Evolutionary conservation across 805 yeast genomes (phyloP).

Genomic region (Kuraishia molischiana): DNA sequence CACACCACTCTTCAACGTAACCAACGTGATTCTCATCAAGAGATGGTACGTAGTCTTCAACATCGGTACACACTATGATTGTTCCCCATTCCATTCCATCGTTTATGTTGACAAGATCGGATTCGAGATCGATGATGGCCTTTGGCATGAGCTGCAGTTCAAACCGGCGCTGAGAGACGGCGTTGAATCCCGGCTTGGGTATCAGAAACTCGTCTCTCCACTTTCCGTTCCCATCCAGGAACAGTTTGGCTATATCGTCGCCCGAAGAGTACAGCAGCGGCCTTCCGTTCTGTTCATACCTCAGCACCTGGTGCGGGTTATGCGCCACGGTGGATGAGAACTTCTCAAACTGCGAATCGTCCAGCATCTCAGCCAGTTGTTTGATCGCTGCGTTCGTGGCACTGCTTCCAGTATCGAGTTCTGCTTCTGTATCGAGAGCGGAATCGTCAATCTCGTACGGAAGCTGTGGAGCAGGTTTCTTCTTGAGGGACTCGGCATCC

Average conservation of each 20-base stretch:
- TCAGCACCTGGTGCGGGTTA: slow-evolving; percentile 78
- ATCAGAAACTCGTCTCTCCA: slow-evolving; percentile 21
- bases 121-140: slow-evolving; percentile 75
- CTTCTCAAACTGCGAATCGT: slow-evolving; percentile 71
- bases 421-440: slow-evolving; percentile 31
- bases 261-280: slow-evolving; percentile 67
- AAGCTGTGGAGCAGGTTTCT: slow-evolving; percentile 29
- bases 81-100: slow-evolving; percentile 99
- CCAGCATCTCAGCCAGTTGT: slow-evolving; percentile 43
- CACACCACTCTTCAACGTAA: slow-evolving; percentile 5
- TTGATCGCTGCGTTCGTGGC: slow-evolving; percentile 22
- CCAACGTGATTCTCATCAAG: slow-evolving; percentile 64
- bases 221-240: slow-evolving; percentile 18
- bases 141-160: slow-evolving; percentile 95
- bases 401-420: no score
- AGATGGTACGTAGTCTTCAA: slow-evolving; percentile 11
- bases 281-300: slow-evolving; percentile 73
- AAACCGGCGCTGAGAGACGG: slow-evolving; percentile 50
- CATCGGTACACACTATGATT: slow-evolving; percentile 65
- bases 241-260: slow-evolving; percentile 41
- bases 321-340: slow-evolving; percentile 69
- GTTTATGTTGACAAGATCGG: slow-evolving; percentile 25
- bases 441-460: slow-evolving; percentile 39
- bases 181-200: slow-evolving; percentile 55
- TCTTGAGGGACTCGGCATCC: slow-evolving; percentile 58